Evolutionary conservation across 2,329 filamentous ascomycete species (phyloP).

Genomic region (Biscogniauxia mediterranea): DNA sequence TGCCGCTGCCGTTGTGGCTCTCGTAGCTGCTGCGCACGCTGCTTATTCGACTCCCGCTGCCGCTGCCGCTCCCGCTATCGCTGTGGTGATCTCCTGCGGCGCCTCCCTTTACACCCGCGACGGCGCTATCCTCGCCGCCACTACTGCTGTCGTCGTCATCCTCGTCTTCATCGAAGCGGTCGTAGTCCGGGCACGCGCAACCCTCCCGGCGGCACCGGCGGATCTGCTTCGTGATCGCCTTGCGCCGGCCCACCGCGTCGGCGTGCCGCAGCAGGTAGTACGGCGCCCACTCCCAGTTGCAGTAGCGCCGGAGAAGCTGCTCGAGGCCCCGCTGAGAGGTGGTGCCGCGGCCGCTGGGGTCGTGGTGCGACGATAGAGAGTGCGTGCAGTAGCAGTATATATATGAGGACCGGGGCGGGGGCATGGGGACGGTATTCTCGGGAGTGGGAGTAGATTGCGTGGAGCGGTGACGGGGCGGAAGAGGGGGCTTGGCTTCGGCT

Average conservation of each 20-base stretch:
- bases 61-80: slow-evolving; percentile 8
- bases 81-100: background rate
- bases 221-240: background rate
- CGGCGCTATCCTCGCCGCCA: too few relatives aligned
- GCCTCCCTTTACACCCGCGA: background rate
- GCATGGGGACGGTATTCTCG: background rate
- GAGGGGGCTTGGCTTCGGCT: too few relatives aligned
- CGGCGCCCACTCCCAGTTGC: background rate
- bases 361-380: background rate
- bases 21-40: background rate
- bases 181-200: slow-evolving; percentile 7
- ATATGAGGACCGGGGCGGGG: background rate
- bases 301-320: background rate
- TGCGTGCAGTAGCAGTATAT: background rate
- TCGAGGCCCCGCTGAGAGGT: background rate
- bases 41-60: background rate
- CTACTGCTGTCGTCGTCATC: background rate
- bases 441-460: background rate
- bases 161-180: background rate
- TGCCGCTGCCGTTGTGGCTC: too few relatives aligned
- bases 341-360: too few relatives aligned
- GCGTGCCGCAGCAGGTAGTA: slow-evolving; percentile 1
- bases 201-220: slow-evolving; percentile 1
- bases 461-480: background rate
- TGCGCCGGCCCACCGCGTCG: slow-evolving; percentile 1